These are phyloP conservation scores for Dunaliella primolecta DNA, from an alignment of 139 green algal genomes.

Conservation along the genomic window DNA sequence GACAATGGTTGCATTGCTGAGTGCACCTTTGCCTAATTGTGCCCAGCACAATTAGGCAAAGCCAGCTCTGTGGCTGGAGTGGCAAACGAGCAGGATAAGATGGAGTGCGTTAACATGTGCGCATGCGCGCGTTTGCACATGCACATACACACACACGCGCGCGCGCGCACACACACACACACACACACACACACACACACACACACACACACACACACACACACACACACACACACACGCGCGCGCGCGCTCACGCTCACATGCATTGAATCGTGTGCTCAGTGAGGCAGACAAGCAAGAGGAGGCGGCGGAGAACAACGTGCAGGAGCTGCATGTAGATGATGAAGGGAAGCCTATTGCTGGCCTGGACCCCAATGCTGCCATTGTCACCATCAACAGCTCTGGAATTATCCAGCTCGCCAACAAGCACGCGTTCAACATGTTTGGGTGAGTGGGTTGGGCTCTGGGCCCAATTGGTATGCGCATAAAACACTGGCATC, in stretches of 20 bases:
- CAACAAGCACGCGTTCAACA: constrained; percentile 33
- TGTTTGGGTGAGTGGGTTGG: constrained; percentile 17
- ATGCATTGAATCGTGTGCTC: too few species aligned
- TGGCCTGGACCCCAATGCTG: constrained; percentile 14
- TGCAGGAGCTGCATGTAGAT: constrained; percentile 11
- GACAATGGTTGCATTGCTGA: too few species aligned
- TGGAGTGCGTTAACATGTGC: not conserved
- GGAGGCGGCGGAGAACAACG: constrained; percentile 24
- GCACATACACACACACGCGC: not conserved
- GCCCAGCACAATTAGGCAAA: too few species aligned
- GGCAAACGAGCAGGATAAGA: too few species aligned
- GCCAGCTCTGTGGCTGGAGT: too few species aligned
- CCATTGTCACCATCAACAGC: constrained; percentile 32
- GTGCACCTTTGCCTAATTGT: too few species aligned
- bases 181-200: not conserved
- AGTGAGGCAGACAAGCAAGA: constrained; percentile 42
- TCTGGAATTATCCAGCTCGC: constrained; percentile 32
- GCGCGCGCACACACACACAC: not conserved
- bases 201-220: too few species aligned
- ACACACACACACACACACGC: not conserved
- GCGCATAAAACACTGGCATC: too few species aligned
- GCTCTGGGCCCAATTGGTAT: too few species aligned
- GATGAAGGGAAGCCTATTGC: not conserved
- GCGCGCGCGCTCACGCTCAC: not conserved
- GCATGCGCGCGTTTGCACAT: not conserved